phyloP scores from a whole-genome alignment of 257 asterid genomes.

The Nemophila menziesii region DNA sequence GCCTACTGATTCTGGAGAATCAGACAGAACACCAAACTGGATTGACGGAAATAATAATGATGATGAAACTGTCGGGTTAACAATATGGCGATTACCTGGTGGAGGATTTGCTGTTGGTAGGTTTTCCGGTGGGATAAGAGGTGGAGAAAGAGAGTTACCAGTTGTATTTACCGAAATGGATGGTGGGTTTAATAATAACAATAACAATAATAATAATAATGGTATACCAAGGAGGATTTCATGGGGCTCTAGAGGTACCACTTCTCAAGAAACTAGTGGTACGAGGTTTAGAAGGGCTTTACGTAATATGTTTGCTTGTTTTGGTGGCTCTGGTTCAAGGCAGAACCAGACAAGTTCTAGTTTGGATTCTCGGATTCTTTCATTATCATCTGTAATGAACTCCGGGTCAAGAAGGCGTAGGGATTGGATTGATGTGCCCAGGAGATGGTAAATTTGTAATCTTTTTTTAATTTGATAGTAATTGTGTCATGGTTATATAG shows the following conservation, averaged over 20 bases:
- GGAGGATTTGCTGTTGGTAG: conserved; percentile 93
- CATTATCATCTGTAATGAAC: conserved; percentile 35
- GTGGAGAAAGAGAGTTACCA: conserved; percentile 77
- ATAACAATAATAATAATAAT: too few relatives aligned
- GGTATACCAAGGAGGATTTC: conserved; percentile 67
- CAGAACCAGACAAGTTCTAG: conserved; percentile 35
- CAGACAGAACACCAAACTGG: conserved; percentile 23
- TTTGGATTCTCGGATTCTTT: conserved; percentile 37
- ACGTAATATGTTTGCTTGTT: conserved; percentile 44
- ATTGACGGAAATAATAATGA: too few relatives aligned
- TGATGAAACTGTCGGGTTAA: conserved; percentile 63
- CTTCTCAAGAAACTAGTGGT: conserved; percentile 31
- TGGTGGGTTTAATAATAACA: conserved; percentile 67
- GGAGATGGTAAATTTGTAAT: conserved; percentile 28
- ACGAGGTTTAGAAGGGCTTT: conserved; percentile 36
- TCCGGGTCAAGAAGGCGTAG: conserved; percentile 39
- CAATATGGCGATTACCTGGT: conserved; percentile 87
- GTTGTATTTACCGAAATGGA: conserved; percentile 92
- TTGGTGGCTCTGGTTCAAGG: conserved; percentile 26
- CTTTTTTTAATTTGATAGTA: background rate
- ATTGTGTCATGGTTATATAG: background rate
- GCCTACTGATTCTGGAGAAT: conserved; percentile 32
- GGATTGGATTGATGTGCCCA: conserved; percentile 26
- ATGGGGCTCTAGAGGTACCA: conserved; percentile 55
- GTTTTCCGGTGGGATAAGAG: conserved; percentile 68